Base-by-base conservation (phyloP, 2,329 filamentous ascomycete species). In the Westerdykella ornata region DNA sequence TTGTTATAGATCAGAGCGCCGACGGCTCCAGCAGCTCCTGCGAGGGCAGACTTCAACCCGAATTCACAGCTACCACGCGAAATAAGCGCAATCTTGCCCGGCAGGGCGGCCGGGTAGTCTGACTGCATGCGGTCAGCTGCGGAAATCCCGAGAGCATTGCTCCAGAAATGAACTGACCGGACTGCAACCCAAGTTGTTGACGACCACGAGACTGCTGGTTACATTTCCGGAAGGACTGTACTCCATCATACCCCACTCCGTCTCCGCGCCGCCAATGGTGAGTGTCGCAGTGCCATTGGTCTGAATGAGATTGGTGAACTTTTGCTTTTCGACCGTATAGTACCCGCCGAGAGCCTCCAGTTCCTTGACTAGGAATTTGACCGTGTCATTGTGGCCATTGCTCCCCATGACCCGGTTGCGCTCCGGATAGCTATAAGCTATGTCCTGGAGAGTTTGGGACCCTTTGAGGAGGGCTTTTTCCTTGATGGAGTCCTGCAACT, bases 1-100 rank as follows among this genome's bases (percentile, higher is more conserved):
- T 81, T 83, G 70, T 90, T 88, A 68, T 85, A 89, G 37, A 92
- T 72, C 12, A 92, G 67, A 1, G 81, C 83, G 1, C 81, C 85
- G 3, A 78, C 63, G 4, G 86, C 86, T 15, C 85, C 84, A 1
- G 83, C 83, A 37, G 70, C 72, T 32, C 81, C 82, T 5, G 86
- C 85, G 12, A 77, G 68, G 39, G 73, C 74, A 1, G 82, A 82
- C 69, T 92, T 92, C 44, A 73, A 66, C 9, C 81, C 84, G 52
- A 90, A 92, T 6, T 78, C 52, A 58, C 86, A 92, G 1, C 67
- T 72, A 39, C 86, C 86, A 41, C 86, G 80, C 20, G 73, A 71
- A 48, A 92, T 75, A 29, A 92, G 71, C 8, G 82, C 85, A 44
- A 92, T 81, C 43, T 78, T 78, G 37, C 80, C 82, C 8, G 69